Evolutionary conservation across 352 stramenopile genomes (phyloP).

Genomic region (Phytophthora tentaculata): DNA sequence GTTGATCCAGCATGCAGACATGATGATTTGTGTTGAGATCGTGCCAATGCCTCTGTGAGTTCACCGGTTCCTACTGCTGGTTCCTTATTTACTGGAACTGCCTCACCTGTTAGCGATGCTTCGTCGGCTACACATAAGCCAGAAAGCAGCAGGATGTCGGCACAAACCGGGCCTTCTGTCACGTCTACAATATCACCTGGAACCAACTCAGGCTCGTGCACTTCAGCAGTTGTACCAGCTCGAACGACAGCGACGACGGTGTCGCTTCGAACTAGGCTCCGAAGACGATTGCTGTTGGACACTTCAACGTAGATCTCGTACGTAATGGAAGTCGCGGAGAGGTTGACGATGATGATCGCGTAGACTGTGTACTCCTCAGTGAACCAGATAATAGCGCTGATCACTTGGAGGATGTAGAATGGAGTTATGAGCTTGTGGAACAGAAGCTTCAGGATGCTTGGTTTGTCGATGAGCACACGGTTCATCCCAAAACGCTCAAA

Average conservation of each 20-base stretch:
- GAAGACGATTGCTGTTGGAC: slow-evolving; percentile 50
- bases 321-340: slow-evolving; percentile 51
- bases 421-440: slow-evolving; percentile 59
- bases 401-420: slow-evolving; percentile 75
- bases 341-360: slow-evolving; percentile 50
- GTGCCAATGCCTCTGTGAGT: slow-evolving; percentile 28
- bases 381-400: no score
- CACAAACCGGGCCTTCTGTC: slow-evolving; percentile 44
- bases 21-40: slow-evolving; percentile 30
- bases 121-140: slow-evolving; percentile 56
- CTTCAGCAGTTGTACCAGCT: slow-evolving; percentile 47
- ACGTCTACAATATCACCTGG: slow-evolving; percentile 68
- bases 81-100: slow-evolving; percentile 44
- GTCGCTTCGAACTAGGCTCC: slow-evolving; percentile 47
- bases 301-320: slow-evolving; percentile 60
- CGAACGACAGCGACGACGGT: slow-evolving; percentile 41
- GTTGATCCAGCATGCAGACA: slow-evolving; percentile 46
- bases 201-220: no score
- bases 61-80: slow-evolving; percentile 27
- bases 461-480: slow-evolving; percentile 51
- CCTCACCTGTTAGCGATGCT: slow-evolving; percentile 56
- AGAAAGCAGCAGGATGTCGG: slow-evolving; percentile 56
- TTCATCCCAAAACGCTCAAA: slow-evolving; percentile 56
- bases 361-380: slow-evolving; percentile 54
- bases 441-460: slow-evolving; percentile 48